phyloP scores from a whole-genome alignment of 331 rosid genomes.

The Dryas integrifolia region DNA sequence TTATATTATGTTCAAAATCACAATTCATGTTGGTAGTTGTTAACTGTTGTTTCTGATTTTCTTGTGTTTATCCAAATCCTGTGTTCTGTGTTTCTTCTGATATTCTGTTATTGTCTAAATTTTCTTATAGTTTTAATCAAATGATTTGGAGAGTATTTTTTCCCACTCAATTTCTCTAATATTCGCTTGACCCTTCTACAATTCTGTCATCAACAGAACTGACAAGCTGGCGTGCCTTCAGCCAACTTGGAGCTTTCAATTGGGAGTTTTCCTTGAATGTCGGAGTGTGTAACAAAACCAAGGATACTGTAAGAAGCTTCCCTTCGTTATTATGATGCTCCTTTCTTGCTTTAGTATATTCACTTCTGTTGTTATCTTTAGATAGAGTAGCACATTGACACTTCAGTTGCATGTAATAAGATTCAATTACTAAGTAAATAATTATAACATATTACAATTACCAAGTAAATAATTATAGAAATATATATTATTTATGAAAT shows the following conservation, averaged over 20 bases:
- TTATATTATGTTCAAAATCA: too few species aligned
- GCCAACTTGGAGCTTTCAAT: conserved; percentile 4
- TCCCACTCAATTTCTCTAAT: neutral
- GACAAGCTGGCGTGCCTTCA: conserved; percentile 7
- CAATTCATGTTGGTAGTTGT: neutral
- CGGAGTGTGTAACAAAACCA: neutral
- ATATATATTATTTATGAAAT: too few species aligned
- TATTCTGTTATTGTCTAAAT: neutral
- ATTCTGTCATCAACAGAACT: conserved; percentile 11
- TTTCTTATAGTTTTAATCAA: neutral
- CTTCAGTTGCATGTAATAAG: neutral
- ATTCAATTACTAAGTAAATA: neutral
- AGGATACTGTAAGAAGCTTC: conserved; percentile 7
- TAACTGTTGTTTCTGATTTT: neutral
- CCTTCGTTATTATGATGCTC: neutral
- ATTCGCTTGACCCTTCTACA: neutral
- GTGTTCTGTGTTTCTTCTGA: neutral
- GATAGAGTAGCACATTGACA: neutral
- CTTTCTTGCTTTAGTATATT: neutral
- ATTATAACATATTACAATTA: too few species aligned
- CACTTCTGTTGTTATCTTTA: neutral
- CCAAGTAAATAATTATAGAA: too few species aligned
- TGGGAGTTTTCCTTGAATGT: conserved; percentile 20
- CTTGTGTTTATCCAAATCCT: neutral
- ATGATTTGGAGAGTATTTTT: neutral